Percentiles rank a stretch among this genome's conserved stretches.
phyloP scores from a whole-genome alignment of 768 basidiomycete species.

The Lenzites betulinus region DNA sequence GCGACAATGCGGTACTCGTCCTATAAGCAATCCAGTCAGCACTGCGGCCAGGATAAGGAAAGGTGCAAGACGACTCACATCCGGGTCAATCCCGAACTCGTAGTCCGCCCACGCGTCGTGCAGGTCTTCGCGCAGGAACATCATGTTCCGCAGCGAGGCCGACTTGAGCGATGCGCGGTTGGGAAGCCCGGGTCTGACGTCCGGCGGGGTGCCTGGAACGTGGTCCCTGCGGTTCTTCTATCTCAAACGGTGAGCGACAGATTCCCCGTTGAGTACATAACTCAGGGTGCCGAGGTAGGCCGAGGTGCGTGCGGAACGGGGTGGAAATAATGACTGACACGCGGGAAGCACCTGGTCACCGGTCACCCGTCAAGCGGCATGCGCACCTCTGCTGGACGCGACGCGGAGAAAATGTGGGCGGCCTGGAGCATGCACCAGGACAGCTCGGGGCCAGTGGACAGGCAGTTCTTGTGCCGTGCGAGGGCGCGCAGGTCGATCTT shows the following conservation, averaged over 20 bases:
- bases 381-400: slow-evolving; percentile 7
- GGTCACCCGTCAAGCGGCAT: background rate
- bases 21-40: slow-evolving; percentile 16
- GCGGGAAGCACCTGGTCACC: background rate
- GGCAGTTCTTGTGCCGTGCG: slow-evolving; percentile 5
- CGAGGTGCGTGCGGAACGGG: background rate
- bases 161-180: slow-evolving; percentile 14
- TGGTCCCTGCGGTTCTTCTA: too few relatives aligned
- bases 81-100: slow-evolving; percentile 31
- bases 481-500: background rate
- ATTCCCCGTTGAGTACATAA: too few relatives aligned
- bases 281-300: slow-evolving; percentile 2
- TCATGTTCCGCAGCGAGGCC: slow-evolving; percentile 33
- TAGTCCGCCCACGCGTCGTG: slow-evolving; percentile 31
- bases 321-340: background rate
- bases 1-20: slow-evolving; percentile 34
- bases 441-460: background rate
- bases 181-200: background rate
- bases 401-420: background rate
- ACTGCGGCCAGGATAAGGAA: background rate
- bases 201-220: too few relatives aligned
- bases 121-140: slow-evolving; percentile 31
- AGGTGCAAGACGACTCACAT: slow-evolving; percentile 22
- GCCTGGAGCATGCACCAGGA: slow-evolving; percentile 5
- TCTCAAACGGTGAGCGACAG: too few relatives aligned